A percentile compares a stretch with the other conserved stretches of the same genome.
These are phyloP conservation scores for Candida chauliodis DNA, from an alignment of 805 yeast species.

Conservation along the genomic window DNA sequence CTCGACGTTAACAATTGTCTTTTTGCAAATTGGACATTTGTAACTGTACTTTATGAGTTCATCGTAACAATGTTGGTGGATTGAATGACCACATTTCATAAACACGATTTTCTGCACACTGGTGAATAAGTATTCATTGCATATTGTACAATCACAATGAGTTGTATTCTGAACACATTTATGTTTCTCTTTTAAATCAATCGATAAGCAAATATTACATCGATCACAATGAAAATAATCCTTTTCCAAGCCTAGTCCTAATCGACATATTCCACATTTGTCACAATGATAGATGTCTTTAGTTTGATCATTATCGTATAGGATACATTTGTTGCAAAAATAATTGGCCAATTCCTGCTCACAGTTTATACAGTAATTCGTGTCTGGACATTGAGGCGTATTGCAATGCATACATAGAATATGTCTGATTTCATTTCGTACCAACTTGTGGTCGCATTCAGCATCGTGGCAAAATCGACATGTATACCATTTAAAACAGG, in stretches of 20 bases:
- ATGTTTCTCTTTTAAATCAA: conserved; percentile 73
- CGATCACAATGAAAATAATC: conserved; percentile 90
- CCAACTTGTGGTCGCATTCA: conserved; percentile 53
- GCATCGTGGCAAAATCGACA: conserved; percentile 86
- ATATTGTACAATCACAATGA: conserved; percentile 88
- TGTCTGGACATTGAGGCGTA: conserved; percentile 69
- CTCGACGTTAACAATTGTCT: conserved; percentile 82
- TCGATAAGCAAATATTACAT: conserved; percentile 84
- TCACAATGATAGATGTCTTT: conserved; percentile 90
- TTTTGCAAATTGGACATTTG: conserved; percentile 88
- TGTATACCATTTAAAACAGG: conserved; percentile 69
- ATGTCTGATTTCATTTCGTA: conserved; percentile 56
- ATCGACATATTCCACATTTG: conserved; percentile 87
- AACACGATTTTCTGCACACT: conserved; percentile 80
- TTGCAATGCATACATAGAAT: conserved; percentile 80
- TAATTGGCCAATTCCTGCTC: conserved; percentile 66
- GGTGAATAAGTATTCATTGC: conserved; percentile 87
- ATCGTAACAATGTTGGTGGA: conserved; percentile 80
- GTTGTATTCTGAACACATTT: conserved; percentile 84
- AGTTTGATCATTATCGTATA: conserved; percentile 75
- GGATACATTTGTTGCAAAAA: conserved; percentile 71
- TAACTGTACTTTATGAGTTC: conserved; percentile 80
- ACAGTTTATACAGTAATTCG: conserved; percentile 67
- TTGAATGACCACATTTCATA: conserved; percentile 93
- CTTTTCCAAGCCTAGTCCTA: conserved; percentile 83